Percentiles rank a stretch among this genome's conserved stretches.
Evolutionary conservation across 305 asterid genomes (phyloP).

Genomic region (Fraxinus nigra): DNA sequence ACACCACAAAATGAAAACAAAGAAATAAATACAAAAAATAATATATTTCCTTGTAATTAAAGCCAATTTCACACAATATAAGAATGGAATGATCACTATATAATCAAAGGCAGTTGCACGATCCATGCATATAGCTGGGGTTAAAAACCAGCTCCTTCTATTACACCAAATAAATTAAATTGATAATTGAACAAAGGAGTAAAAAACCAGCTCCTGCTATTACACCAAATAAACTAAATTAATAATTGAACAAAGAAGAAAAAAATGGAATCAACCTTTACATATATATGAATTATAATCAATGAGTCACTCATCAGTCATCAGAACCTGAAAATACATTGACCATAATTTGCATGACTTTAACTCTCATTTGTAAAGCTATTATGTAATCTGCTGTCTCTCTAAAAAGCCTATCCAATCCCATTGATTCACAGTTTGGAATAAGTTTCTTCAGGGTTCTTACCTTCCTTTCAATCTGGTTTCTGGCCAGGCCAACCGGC

Average conservation of each 20-base stretch:
- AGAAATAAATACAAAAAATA: background rate
- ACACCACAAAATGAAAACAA: background rate
- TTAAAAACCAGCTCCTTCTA: background rate
- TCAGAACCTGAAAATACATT: conserved; percentile 29
- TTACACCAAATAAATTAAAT: too few species aligned
- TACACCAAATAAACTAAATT: background rate
- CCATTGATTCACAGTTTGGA: conserved; percentile 54
- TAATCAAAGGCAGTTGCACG: background rate
- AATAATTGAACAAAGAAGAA: background rate
- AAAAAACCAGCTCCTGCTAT: background rate
- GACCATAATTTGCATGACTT: conserved; percentile 59
- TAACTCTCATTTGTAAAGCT: conserved; percentile 54
- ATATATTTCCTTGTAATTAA: background rate
- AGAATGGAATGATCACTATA: background rate
- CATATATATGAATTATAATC: background rate
- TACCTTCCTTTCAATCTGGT: conserved; percentile 41
- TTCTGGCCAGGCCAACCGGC: background rate
- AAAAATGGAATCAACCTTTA: background rate
- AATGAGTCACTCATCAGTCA: conserved; percentile 5
- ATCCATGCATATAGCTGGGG: background rate
- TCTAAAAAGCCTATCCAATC: conserved; percentile 49
- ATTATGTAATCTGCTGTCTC: conserved; percentile 64
- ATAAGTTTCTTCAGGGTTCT: conserved; percentile 53
- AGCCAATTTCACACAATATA: background rate
- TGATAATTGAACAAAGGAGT: too few species aligned